Evolutionary conservation across 2,329 filamentous ascomycete genomes (phyloP), one percentile per base, ranked within the genome.

Genomic region (Aphanoascus verrucosus): DNA sequence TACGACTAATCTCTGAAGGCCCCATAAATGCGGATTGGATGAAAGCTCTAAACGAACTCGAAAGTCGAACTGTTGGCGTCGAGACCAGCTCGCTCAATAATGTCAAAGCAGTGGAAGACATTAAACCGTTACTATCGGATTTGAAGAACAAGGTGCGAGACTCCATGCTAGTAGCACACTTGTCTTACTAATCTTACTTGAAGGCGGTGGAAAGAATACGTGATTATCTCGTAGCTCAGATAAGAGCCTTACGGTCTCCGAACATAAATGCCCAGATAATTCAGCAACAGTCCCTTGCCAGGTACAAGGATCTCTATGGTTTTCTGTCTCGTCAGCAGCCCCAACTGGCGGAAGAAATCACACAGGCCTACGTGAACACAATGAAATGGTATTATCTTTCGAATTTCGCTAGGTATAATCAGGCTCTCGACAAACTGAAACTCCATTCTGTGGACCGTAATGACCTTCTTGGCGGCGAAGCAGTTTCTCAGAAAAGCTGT

Each of bases 321-420:
- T 98, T 97, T 64, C 76, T 98, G 32, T 82, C 88, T 56, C 83
- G 81, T 61, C 85, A 91, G 59, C 89, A 97, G 62, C 75, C 85
- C 1, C 77, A 81, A n/a, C 80, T 98, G 5, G 88, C 88, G 7
- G 84, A 90, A 51, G 88, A 98, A 68, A 94, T 98, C 59, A 83
- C 83, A 7, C 85, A 88, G 66, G 93, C 94, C 2, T 98, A 98
- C 64, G 84, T 94, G 73, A 95, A 96, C 67, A 98, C 94, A 0
- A 98, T 98, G 88, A 82, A 89, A 51, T 98, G 93, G 93, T 98
- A 98, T 65, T 97, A 97, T 66, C 72, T 85, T 51, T 93, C 86
- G 59, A 88, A 96, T 67, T 98, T 98, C 65, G 83, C 81, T 2
- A 83, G 91, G 34, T 98, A 98, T 67, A 82, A 86, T 58, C 83